Conservation (phyloP, 345 rosid species). For the Noccaea caerulescens region DNA sequence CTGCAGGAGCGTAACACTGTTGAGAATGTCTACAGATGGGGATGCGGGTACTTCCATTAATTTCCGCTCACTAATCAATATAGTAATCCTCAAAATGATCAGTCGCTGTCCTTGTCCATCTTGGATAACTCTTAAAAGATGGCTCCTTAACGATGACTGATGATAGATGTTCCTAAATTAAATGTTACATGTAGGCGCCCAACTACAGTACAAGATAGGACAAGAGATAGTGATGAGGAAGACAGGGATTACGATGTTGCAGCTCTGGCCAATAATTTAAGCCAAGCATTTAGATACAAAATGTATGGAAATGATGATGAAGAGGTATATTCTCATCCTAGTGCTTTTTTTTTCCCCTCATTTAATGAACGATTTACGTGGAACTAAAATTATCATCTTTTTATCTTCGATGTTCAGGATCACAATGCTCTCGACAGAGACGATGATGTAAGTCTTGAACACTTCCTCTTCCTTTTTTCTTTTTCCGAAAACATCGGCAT, state of each 20-base stretch:
- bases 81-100: slow-evolving; percentile 19
- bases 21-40: slow-evolving; percentile 96
- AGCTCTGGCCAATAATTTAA: slow-evolving; percentile 89
- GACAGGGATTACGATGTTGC: slow-evolving; percentile 96
- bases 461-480: background rate
- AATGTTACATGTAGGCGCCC: slow-evolving; percentile 73
- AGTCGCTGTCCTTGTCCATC: slow-evolving; percentile 19
- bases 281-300: slow-evolving; percentile 92
- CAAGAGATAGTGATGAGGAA: slow-evolving; percentile 96
- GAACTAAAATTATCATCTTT: slow-evolving; percentile 24
- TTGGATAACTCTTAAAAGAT: slow-evolving; percentile 2
- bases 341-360: background rate
- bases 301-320: slow-evolving; percentile 91
- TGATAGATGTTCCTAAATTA: slow-evolving; percentile 27
- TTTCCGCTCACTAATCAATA: slow-evolving; percentile 11
- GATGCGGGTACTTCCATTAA: slow-evolving; percentile 73
- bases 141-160: slow-evolving; percentile 18
- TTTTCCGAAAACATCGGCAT: background rate
- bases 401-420: slow-evolving; percentile 56
- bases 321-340: slow-evolving; percentile 59
- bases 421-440: slow-evolving; percentile 77
- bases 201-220: slow-evolving; percentile 92
- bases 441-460: slow-evolving; percentile 68
- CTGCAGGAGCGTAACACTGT: slow-evolving; percentile 86
- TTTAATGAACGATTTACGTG: slow-evolving; percentile 4